A percentile compares a stretch with the other conserved stretches of the same genome.
Evolutionary conservation across 2,329 filamentous ascomycete genomes (phyloP).

Genomic region (Ophiostoma sp.): DNA sequence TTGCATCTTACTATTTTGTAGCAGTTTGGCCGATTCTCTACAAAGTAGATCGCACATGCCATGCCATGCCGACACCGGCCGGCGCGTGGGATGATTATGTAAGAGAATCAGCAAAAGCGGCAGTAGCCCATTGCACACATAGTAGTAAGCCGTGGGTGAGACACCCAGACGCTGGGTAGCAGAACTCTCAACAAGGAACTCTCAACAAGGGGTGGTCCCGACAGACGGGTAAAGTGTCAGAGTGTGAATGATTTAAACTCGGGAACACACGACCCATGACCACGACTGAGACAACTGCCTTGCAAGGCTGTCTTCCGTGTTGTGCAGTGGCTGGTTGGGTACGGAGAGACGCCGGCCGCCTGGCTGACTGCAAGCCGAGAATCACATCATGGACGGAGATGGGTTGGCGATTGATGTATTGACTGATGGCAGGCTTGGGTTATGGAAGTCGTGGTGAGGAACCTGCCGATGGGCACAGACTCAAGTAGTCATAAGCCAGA

Average conservation of each 20-base stretch:
- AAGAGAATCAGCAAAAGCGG: neutral
- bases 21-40: too few species aligned
- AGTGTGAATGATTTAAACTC: neutral
- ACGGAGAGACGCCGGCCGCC: neutral
- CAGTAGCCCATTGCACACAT: neutral
- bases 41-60: neutral
- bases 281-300: neutral
- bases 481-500: neutral
- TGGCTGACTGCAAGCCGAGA: neutral
- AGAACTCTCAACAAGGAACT: too few species aligned
- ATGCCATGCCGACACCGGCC: conserved; percentile 6
- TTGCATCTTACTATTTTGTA: too few species aligned
- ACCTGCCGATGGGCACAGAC: neutral
- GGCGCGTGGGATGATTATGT: conserved; percentile 1
- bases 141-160: neutral
- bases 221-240: neutral
- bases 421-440: neutral
- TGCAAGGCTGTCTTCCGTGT: conserved; percentile 6
- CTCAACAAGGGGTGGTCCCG: neutral
- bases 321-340: neutral
- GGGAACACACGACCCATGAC: neutral
- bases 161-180: neutral
- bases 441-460: neutral
- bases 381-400: neutral
- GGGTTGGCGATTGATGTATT: neutral